These are phyloP conservation scores for Trichaptum fuscoviolaceum DNA, from an alignment of 768 basidiomycete genomes.

Conservation along the genomic window DNA sequence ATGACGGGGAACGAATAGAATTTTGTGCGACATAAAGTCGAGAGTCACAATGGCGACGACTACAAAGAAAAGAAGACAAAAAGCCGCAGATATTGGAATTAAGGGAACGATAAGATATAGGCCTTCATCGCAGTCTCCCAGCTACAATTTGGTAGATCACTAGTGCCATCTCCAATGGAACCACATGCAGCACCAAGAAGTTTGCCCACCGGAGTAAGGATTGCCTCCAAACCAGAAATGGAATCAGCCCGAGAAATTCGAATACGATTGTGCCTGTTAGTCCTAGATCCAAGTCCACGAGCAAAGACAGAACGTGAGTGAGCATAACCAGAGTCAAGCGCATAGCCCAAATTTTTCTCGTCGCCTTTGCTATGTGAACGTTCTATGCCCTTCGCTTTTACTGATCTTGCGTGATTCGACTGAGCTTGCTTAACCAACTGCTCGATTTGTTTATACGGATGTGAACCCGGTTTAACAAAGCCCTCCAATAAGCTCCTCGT, in stretches of 20 bases:
- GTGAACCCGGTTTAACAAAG: slow-evolving; percentile 32
- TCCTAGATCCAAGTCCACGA: slow-evolving; percentile 1
- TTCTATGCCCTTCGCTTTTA: background rate
- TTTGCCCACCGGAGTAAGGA: slow-evolving; percentile 28
- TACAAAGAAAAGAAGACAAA: background rate
- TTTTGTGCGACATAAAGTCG: background rate
- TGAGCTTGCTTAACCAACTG: slow-evolving; percentile 29
- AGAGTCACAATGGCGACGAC: background rate
- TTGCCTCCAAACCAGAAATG: slow-evolving; percentile 20
- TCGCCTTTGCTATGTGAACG: background rate
- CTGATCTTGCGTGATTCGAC: slow-evolving; percentile 2
- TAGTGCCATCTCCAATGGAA: slow-evolving; percentile 22
- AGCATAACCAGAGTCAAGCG: background rate
- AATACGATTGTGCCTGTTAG: slow-evolving; percentile 1
- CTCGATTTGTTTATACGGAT: slow-evolving; percentile 39
- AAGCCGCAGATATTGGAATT: slow-evolving; percentile 15
- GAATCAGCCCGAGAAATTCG: background rate
- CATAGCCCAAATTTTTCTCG: background rate
- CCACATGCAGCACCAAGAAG: slow-evolving; percentile 39
- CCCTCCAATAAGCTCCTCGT: slow-evolving; percentile 30
- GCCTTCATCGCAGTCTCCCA: slow-evolving; percentile 59
- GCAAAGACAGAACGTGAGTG: background rate
- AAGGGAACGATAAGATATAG: slow-evolving; percentile 63
- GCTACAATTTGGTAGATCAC: slow-evolving; percentile 43
- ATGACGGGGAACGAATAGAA: background rate